Percentiles rank a stretch among this genome's conserved stretches.
Evolutionary conservation across 345 rosid species (phyloP).

Genomic region (Heritiera fomes): DNA sequence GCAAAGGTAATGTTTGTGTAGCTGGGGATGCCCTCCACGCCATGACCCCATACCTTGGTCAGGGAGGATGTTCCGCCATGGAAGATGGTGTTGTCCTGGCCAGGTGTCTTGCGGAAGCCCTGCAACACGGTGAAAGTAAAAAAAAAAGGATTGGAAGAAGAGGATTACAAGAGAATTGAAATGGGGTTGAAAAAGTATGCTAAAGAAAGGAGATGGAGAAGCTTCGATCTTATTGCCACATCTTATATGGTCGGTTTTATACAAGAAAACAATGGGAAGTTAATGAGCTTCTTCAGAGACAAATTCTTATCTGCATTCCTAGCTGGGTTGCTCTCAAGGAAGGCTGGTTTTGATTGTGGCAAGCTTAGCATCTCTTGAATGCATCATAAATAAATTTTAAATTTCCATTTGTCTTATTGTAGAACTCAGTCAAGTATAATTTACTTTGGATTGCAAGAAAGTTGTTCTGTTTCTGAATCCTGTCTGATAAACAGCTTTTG

Average conservation of each 20-base stretch:
- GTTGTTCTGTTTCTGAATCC: too few relatives aligned
- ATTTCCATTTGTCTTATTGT: too few relatives aligned
- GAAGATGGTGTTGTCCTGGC: conserved; percentile 47
- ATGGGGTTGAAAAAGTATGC: conserved; percentile 38
- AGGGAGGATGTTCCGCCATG: conserved; percentile 46
- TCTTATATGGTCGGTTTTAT: conserved; percentile 37
- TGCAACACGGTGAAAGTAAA: conserved; percentile 1
- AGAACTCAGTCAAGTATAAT: too few relatives aligned
- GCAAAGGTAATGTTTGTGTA: conserved; percentile 39
- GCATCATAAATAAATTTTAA: too few relatives aligned
- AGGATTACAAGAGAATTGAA: conserved; percentile 32
- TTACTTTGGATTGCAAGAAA: too few relatives aligned
- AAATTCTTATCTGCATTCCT: conserved; percentile 5
- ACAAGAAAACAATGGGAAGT: conserved; percentile 26
- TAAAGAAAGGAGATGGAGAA: conserved; percentile 52
- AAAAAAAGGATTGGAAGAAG: neutral
- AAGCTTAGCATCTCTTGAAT: too few relatives aligned
- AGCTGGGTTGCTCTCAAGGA: neutral
- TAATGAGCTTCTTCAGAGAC: conserved; percentile 38
- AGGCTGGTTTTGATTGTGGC: too few relatives aligned
- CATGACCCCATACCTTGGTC: conserved; percentile 51
- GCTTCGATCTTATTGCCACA: conserved; percentile 36
- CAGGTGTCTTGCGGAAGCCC: conserved; percentile 43
- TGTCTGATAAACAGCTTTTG: too few relatives aligned
- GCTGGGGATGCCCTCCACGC: conserved; percentile 63